phyloP scores from a whole-genome alignment of 805 yeast species.

The Metschnikowia vanudenii region DNA sequence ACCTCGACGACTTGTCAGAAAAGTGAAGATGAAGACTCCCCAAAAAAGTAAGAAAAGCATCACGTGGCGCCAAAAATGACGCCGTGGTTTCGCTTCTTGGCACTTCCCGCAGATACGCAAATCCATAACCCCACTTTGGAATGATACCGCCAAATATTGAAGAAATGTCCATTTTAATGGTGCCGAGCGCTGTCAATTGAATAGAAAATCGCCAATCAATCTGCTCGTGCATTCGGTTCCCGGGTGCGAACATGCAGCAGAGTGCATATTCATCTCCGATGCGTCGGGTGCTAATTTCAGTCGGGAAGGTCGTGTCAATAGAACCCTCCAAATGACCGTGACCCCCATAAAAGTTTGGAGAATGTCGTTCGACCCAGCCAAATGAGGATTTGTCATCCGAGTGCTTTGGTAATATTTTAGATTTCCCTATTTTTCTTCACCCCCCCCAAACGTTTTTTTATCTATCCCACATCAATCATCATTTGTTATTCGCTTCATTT shows the following conservation, averaged over 20 bases:
- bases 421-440: not conserved
- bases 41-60: too few species aligned
- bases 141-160: not conserved
- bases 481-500: not conserved
- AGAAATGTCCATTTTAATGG: not conserved
- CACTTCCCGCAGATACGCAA: not conserved
- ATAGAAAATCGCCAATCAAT: not conserved
- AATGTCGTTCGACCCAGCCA: not conserved
- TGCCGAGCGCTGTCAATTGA: slow-evolving; percentile 5
- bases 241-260: not conserved
- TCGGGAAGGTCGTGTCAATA: slow-evolving; percentile 7
- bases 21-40: too few species aligned
- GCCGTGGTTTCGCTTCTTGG: not conserved
- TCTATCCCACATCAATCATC: not conserved
- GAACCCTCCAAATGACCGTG: not conserved
- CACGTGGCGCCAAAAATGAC: not conserved
- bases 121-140: not conserved
- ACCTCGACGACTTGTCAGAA: too few species aligned
- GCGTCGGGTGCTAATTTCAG: not conserved
- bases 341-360: not conserved
- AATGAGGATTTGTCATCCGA: not conserved
- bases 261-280: slow-evolving; percentile 2
- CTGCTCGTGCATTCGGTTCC: slow-evolving; percentile 3
- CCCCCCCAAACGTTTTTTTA: not conserved
- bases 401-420: not conserved